Percentiles rank a stretch among this genome's conserved stretches.
phyloP scores from a whole-genome alignment of 805 yeast genomes.

The Wickerhamiella nectarea region DNA sequence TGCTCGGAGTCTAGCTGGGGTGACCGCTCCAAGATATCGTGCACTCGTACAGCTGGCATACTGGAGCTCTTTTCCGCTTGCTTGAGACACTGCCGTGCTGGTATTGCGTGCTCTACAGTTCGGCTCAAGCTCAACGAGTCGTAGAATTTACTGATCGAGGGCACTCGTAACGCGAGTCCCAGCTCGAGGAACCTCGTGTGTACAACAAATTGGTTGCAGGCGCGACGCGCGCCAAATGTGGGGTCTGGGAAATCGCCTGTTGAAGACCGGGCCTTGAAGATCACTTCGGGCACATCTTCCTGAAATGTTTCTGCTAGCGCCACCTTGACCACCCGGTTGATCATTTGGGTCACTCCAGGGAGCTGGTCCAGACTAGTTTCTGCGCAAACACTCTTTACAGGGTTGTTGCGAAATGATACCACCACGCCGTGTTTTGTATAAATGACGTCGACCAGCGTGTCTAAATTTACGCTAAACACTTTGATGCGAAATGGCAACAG shows the following conservation, averaged over 20 bases:
- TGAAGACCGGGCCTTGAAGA: slow-evolving; percentile 21
- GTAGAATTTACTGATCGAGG: slow-evolving; percentile 7
- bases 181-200: slow-evolving; percentile 7
- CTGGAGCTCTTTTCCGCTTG: neutral
- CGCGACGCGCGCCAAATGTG: slow-evolving; percentile 17
- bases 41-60: neutral
- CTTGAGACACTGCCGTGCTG: slow-evolving; percentile 2
- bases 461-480: slow-evolving; percentile 19
- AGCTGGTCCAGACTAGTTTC: slow-evolving; percentile 23
- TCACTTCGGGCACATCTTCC: slow-evolving; percentile 26
- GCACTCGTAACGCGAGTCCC: slow-evolving; percentile 2
- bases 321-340: slow-evolving; percentile 17
- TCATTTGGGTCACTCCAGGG: slow-evolving; percentile 22
- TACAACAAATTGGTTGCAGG: slow-evolving; percentile 14
- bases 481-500: slow-evolving; percentile 22
- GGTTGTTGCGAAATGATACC: slow-evolving; percentile 23
- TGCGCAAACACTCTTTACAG: slow-evolving; percentile 21
- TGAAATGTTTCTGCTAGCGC: slow-evolving; percentile 21
- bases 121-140: slow-evolving; percentile 14
- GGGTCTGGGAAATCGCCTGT: slow-evolving; percentile 17
- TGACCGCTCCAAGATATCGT: slow-evolving; percentile 2
- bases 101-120: slow-evolving; percentile 7
- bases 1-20: neutral
- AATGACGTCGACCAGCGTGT: slow-evolving; percentile 23
- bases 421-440: slow-evolving; percentile 23